phyloP scores from a whole-genome alignment of 768 basidiomycete species.

The Suillus subluteus region DNA sequence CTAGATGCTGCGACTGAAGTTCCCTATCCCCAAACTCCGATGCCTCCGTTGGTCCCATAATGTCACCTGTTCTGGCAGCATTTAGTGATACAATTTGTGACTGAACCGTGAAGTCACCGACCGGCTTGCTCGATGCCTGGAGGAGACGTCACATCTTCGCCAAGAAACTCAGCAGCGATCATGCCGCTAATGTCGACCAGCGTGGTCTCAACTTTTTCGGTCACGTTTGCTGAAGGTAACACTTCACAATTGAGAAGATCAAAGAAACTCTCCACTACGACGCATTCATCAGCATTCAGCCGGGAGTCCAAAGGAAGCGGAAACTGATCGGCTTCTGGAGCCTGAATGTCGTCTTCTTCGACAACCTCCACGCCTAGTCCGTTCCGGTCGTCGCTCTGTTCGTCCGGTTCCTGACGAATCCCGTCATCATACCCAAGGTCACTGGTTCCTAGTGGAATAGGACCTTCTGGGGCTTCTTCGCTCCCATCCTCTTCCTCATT shows the following conservation, averaged over 20 bases:
- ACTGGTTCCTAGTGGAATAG: conserved; percentile 33
- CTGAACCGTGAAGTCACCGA: background rate
- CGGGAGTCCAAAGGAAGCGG: background rate
- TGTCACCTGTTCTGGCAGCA: background rate
- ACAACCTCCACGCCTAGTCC: conserved; percentile 25
- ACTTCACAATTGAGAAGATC: conserved; percentile 3
- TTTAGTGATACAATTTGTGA: background rate
- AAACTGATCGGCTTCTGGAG: background rate
- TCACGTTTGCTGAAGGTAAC: background rate
- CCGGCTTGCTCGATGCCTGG: background rate
- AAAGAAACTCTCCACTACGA: conserved; percentile 9
- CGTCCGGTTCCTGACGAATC: conserved; percentile 2
- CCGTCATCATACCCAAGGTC: conserved; percentile 22
- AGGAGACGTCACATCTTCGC: background rate
- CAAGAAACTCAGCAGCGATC: background rate
- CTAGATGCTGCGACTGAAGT: background rate
- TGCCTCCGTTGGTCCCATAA: background rate
- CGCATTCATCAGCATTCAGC: conserved; percentile 2
- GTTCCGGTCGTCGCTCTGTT: conserved; percentile 18
- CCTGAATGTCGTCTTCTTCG: conserved; percentile 28
- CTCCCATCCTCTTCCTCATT: background rate
- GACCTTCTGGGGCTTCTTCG: conserved; percentile 4
- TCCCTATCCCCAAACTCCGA: background rate
- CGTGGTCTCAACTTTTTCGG: background rate
- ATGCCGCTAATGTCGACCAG: background rate